A percentile compares a stretch with the other conserved stretches of the same genome.
These are phyloP conservation scores for Blastocladiella emersonii DNA, from an alignment of 371 early-diverging fungal genomes.

Conservation along the genomic window DNA sequence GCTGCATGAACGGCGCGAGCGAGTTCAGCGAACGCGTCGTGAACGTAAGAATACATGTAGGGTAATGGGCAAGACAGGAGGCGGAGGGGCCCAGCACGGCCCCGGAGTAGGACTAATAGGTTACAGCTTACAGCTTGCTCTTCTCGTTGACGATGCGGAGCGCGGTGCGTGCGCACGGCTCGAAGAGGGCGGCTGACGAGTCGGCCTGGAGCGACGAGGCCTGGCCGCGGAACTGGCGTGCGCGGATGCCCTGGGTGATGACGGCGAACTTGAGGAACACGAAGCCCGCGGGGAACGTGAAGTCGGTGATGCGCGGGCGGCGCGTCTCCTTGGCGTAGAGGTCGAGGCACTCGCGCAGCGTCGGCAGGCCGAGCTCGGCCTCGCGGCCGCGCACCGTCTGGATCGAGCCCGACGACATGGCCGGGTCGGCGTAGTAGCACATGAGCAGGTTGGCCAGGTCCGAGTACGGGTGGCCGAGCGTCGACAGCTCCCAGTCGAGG, in stretches of 20 bases:
- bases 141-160: conserved; percentile 8
- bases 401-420: conserved; percentile 9
- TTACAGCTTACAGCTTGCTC: neutral
- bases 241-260: conserved; percentile 76
- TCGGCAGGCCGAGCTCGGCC: conserved; percentile 5
- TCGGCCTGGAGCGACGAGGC: conserved; percentile 64
- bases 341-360: conserved; percentile 4
- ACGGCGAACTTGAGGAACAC: conserved; percentile 58
- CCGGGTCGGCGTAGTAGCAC: conserved; percentile 7
- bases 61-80: conserved; percentile 14
- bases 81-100: neutral
- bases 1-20: too few relatives aligned
- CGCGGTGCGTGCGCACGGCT: conserved; percentile 21
- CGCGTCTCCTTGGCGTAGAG: conserved; percentile 6
- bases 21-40: too few relatives aligned
- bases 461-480: conserved; percentile 83
- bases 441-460: conserved; percentile 70
- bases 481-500: conserved; percentile 92
- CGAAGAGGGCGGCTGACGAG: conserved; percentile 10
- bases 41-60: too few relatives aligned
- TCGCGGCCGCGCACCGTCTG: conserved; percentile 7
- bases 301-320: conserved; percentile 6
- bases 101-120: neutral
- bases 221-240: conserved; percentile 68
- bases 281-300: conserved; percentile 39